Conservation (phyloP, 345 rosid genomes). For the Citrus unshiu region DNA sequence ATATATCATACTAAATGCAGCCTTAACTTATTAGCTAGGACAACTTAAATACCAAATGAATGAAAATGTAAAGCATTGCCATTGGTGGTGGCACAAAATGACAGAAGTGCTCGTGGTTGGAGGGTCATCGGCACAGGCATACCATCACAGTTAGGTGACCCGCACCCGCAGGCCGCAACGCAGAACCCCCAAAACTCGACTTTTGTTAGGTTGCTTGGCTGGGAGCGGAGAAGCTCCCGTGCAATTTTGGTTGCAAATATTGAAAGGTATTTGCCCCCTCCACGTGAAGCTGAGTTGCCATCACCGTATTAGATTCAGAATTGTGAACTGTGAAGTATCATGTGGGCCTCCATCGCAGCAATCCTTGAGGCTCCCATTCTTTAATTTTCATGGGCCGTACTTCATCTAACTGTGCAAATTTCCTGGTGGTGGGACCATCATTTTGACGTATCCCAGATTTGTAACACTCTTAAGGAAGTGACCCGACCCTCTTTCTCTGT, state of each 20-base stretch:
- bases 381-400: neutral
- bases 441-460: too few relatives aligned
- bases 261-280: neutral
- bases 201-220: neutral
- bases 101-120: neutral
- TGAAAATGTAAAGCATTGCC: neutral
- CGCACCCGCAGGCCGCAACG: too few relatives aligned
- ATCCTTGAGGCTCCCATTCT: neutral
- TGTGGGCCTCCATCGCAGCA: neutral
- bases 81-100: neutral
- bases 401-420: neutral
- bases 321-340: too few relatives aligned
- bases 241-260: neutral
- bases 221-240: neutral
- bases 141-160: too few relatives aligned
- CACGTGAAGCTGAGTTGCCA: slow-evolving; percentile 6
- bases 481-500: too few relatives aligned
- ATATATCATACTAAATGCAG: too few relatives aligned
- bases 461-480: too few relatives aligned
- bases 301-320: neutral
- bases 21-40: too few relatives aligned
- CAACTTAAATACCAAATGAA: too few relatives aligned
- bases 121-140: neutral
- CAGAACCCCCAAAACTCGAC: too few relatives aligned
- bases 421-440: neutral